Conservation (phyloP, 2,329 filamentous ascomycete species). For the Alternaria hordeiaustralica region DNA sequence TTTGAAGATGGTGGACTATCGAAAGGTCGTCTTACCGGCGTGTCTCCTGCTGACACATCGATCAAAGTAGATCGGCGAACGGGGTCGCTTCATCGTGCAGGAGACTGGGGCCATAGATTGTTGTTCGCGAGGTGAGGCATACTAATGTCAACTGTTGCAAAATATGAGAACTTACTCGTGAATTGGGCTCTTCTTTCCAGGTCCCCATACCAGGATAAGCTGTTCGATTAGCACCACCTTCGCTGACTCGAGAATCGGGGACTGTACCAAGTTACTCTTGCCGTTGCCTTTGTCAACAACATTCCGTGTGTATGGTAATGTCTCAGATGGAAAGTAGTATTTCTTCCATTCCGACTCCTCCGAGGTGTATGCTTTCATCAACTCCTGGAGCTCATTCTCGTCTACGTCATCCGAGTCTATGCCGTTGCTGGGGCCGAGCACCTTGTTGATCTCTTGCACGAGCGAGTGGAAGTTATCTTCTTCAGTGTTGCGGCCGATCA, state of each 20-base stretch:
- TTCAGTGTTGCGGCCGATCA: constrained; percentile 29
- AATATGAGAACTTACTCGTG: constrained; percentile 65
- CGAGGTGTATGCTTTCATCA: constrained; percentile 79
- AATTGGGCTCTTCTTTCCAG: constrained; percentile 81
- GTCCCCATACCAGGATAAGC: constrained; percentile 89
- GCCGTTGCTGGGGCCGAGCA: constrained; percentile 80
- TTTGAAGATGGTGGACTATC: neutral
- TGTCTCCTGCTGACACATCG: constrained; percentile 39
- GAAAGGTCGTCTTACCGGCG: constrained; percentile 31
- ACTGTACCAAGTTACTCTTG: constrained; percentile 73
- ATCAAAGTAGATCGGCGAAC: constrained; percentile 34
- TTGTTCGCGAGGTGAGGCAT: constrained; percentile 1
- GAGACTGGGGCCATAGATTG: constrained; percentile 21
- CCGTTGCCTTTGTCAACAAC: constrained; percentile 89
- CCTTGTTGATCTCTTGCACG: constrained; percentile 73
- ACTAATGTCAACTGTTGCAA: constrained; percentile 17
- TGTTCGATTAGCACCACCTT: constrained; percentile 46
- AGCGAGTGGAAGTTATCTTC: constrained; percentile 67
- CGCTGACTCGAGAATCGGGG: neutral
- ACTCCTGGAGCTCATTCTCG: constrained; percentile 69
- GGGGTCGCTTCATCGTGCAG: constrained; percentile 38
- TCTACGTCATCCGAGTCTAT: constrained; percentile 84
- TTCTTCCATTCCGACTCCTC: constrained; percentile 72
- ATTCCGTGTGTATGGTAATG: constrained; percentile 81
- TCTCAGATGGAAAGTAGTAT: constrained; percentile 76